Evolutionary conservation across 257 asterid genomes (phyloP), one percentile per base, ranked within the genome.

Genomic region (Parsonsia alboflavescens): DNA sequence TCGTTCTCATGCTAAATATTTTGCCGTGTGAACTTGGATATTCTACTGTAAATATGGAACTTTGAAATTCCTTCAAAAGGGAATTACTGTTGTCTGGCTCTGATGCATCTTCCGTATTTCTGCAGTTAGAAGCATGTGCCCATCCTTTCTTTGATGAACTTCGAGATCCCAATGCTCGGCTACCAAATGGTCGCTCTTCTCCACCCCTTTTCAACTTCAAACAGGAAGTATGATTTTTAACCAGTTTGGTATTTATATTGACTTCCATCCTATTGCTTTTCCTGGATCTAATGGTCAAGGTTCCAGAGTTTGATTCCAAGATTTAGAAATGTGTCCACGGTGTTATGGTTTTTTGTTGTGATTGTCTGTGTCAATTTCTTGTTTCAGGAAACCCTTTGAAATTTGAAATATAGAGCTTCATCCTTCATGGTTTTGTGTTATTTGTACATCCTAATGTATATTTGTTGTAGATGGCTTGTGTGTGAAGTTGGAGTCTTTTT

Each of bases 101-200:
- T 53, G 44, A 73, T 68, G 41, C 56, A 15, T 61, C 49, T 46
- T 61, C 54, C 68, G 42, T 75, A 45, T 54, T 26, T 30, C 45
- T 86, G 87, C 92, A 92, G 97, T 86, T 92, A 70, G 96, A 92
- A 78, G 97, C 97, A 36, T 92, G 96, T 78, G 91, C 90, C 13
- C 96, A 92, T 84, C 86, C 95, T 76, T 92, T 92, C 91, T 92
- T 90, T 80, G 90, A 92, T 73, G 97, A 90, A 85, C 97, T 92
- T 75, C 90, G 95, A 46, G 95, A 87, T 70, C 89, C 91, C 70
- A 88, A 87, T 80, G 92, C 92, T 45, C 95, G 88, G 80, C 92
- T 92, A 68, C 92, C 93, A 54, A 92, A 90, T 80, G 90, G 90
- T 19, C 92, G 96, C 64, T 85, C 93, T 78, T 83, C 87, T 76